phyloP scores from a whole-genome alignment of 2,329 filamentous ascomycete species.

The Fusarium liriodendri region DNA sequence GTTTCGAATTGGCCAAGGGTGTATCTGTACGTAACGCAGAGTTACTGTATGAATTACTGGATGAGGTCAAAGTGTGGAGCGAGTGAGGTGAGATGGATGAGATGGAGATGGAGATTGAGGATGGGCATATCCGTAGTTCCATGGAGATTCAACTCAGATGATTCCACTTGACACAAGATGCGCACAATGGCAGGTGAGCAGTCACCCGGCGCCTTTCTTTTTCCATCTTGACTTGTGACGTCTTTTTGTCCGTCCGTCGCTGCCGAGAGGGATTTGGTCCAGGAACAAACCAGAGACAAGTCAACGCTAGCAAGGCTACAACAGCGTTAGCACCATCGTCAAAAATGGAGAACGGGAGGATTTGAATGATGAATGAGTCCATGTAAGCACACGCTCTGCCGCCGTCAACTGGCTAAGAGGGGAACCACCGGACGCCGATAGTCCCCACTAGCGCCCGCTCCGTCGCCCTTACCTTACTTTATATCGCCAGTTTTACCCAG shows the following conservation, averaged over 20 bases:
- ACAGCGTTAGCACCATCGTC: constrained; percentile 1
- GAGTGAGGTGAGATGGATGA: constrained; percentile 15
- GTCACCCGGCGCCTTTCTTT: constrained; percentile 17
- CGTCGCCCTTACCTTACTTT: neutral
- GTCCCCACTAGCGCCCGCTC: constrained; percentile 7
- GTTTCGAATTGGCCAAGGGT: constrained; percentile 19
- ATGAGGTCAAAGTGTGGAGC: constrained; percentile 24
- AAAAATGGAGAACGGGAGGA: constrained; percentile 9
- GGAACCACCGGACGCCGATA: constrained; percentile 3
- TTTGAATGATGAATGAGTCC: neutral
- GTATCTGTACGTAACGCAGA: constrained; percentile 11
- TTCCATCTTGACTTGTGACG: neutral
- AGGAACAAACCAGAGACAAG: constrained; percentile 21
- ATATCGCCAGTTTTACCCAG: neutral
- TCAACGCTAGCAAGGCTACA: constrained; percentile 10
- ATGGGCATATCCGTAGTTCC: neutral
- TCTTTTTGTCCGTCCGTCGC: neutral
- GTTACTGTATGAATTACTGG: neutral
- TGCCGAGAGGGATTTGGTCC: constrained; percentile 11
- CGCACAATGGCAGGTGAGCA: constrained; percentile 28
- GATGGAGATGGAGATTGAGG: neutral
- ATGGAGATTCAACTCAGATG: constrained; percentile 5
- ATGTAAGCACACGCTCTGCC: constrained; percentile 16
- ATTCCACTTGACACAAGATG: constrained; percentile 10
- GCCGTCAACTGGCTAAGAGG: constrained; percentile 24